Evolutionary conservation across 176 grass and related monocot genomes (phyloP), one percentile per base, ranked within the genome.

Genomic region (Carex scoparia): DNA sequence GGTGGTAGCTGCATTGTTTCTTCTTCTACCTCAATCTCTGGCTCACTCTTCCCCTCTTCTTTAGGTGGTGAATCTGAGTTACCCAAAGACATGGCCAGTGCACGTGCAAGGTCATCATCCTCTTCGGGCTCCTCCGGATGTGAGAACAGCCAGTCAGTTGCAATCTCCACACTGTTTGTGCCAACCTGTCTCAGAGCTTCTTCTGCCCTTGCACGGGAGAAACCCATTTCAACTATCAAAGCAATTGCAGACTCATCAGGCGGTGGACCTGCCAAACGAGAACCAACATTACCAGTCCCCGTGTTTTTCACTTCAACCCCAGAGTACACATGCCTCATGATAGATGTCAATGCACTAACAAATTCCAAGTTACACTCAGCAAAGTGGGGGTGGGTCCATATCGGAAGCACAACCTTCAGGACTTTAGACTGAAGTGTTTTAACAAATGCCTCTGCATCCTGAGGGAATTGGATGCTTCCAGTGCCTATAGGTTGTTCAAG

Each of bases 141-240:
- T 84, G 96, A 92, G 86, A 99, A 95, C 59, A 99, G 86, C 93
- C 96, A 99, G 83, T 99, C 96, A 84, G 93, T 95, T 79, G 96
- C 96, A 81, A 94, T 91, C 84, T 99, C 96, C 86, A 99, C 96
- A 88, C 93, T 99, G 68, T 95, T 95, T 59, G 90, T 90, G 79
- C 93, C 93, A 89, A 95, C 93, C 69, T 95, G 96, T 72, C 96
- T 87, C 56, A 99, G 69, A 86, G 96, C 93, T 87, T 95, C 96
- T 94, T 99, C 96, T 79, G 96, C 96, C 84, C 96, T 92, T 18
- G 85, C 91, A 81, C 88, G 91, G 82, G 93, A 87, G 86, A 99
- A 99, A 7, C 96, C 96, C 96, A 99, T 99, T 80, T 99, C 96
- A 63, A 99, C 92, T 72, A 99, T 99, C 82, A 99, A 14, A 62